Evolutionary conservation across 352 stramenopile genomes (phyloP).

Genomic region (Pythium brachiatum): DNA sequence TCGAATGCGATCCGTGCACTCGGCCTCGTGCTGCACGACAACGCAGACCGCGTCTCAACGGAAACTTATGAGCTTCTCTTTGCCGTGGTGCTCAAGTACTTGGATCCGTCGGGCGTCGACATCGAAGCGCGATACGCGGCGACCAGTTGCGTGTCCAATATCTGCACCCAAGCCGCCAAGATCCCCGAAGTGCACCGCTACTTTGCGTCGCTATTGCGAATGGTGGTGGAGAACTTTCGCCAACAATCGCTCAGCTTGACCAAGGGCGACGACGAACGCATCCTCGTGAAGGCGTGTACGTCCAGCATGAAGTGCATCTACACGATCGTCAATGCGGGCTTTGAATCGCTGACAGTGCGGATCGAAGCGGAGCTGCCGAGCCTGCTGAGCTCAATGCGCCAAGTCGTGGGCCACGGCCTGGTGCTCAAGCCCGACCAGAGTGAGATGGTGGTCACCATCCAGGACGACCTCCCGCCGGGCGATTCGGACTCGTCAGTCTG

Average conservation of each 20-base stretch:
- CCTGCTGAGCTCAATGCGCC: slow-evolving; percentile 74
- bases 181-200: slow-evolving; percentile 65
- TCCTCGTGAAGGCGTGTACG: slow-evolving; percentile 80
- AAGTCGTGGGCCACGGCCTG: slow-evolving; percentile 70
- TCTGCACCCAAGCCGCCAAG: slow-evolving; percentile 67
- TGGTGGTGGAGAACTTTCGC: slow-evolving; percentile 85
- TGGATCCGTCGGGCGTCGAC: slow-evolving; percentile 76
- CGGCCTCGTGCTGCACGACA: slow-evolving; percentile 74
- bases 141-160: slow-evolving; percentile 82
- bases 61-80: slow-evolving; percentile 67
- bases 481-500: slow-evolving; percentile 79
- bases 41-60: slow-evolving; percentile 59
- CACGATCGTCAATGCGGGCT: slow-evolving; percentile 74
- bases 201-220: slow-evolving; percentile 71
- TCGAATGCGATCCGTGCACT: slow-evolving; percentile 64
- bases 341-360: slow-evolving; percentile 52
- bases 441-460: slow-evolving; percentile 50
- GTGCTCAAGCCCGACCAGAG: slow-evolving; percentile 49
- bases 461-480: slow-evolving; percentile 53
- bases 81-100: slow-evolving; percentile 60
- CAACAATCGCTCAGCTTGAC: slow-evolving; percentile 69
- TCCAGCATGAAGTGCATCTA: slow-evolving; percentile 87
- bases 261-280: slow-evolving; percentile 64
- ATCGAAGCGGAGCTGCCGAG: slow-evolving; percentile 58
- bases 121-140: slow-evolving; percentile 83